Base-by-base conservation (phyloP, 1,284 basidiomycete genomes). In the Lignosus rhinocerotis region DNA sequence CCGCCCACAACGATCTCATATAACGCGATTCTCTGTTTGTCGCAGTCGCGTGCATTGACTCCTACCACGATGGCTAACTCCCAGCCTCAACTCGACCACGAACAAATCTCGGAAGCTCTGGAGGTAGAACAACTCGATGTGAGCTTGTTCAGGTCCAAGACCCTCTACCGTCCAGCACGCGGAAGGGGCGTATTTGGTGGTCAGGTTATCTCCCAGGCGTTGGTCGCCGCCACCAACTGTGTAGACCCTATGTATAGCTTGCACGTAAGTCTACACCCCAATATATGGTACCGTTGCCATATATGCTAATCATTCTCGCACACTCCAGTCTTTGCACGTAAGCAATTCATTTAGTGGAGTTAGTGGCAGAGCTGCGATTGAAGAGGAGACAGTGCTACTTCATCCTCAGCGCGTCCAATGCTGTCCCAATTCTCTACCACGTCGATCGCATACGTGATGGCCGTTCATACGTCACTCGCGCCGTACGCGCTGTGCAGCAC, bases 391-490 rank as follows among this genome's bases (percentile, higher is more conserved):
- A 93, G 88, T 92, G 88, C 66, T 94, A 94, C 69, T 94, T 94
- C 71, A 78, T 94, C 33, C 78, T 84, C 42, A 88, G 89, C 63
- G 94, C 91, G 12, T 88, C 92, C 32, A 81, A 88, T 0, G 77
- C 85, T 9, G 82, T 86, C 14, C 90, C 93, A 11, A 91, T 97
- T 64, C 80, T 94, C 46, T 97, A 95, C 72, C 82, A 83, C 60
- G 91, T 96, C 51, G 92, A 95, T 65, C 80, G 87, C n/a, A 74
- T 95, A n/a, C 87, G 94, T 17, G 84, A 94, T 62, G 91, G 91
- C 33, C 80, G 82, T 33, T 87, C 87, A 17, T 93, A 92, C 69
- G 76, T 80, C 42, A 89, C 92, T 19, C 86, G 86, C 53, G 79
- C 86, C 4, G 92, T 95, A 60, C 86, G 86, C 69, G 90, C 89